Conservation (phyloP, 73 alveolate genomes). For the Paramecium sexaurelia region DNA sequence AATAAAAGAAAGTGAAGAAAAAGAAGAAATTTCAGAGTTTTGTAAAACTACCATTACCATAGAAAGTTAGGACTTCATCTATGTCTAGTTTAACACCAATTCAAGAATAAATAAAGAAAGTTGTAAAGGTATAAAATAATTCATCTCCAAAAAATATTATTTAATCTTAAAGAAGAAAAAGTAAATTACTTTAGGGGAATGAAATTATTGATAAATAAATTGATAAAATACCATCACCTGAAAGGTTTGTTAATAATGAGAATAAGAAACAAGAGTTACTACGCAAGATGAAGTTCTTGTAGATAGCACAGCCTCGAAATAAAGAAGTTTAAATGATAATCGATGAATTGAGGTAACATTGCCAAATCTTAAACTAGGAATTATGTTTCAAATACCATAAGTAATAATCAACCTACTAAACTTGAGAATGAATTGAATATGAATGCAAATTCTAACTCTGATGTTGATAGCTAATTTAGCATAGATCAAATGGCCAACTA, state of each 20-base stretch:
- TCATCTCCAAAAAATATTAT: not conserved
- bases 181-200: not conserved
- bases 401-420: not conserved
- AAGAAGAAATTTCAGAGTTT: not conserved
- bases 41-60: not conserved
- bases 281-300: not conserved
- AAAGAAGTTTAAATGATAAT: not conserved
- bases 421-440: not conserved
- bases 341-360: not conserved
- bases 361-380: not conserved
- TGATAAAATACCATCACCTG: not conserved
- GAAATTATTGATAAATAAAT: not conserved
- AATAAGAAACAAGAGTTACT: not conserved
- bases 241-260: not conserved
- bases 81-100: not conserved
- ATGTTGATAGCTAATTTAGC: not conserved
- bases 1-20: not conserved
- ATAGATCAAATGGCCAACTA: not conserved
- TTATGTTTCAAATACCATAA: not conserved
- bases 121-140: not conserved
- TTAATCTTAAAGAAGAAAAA: not conserved
- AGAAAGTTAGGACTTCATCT: conserved; percentile 18
- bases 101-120: not conserved
- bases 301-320: not conserved
- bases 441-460: not conserved